Conservation (phyloP, 257 asterid species). For the Craterostigma plantagineum region DNA sequence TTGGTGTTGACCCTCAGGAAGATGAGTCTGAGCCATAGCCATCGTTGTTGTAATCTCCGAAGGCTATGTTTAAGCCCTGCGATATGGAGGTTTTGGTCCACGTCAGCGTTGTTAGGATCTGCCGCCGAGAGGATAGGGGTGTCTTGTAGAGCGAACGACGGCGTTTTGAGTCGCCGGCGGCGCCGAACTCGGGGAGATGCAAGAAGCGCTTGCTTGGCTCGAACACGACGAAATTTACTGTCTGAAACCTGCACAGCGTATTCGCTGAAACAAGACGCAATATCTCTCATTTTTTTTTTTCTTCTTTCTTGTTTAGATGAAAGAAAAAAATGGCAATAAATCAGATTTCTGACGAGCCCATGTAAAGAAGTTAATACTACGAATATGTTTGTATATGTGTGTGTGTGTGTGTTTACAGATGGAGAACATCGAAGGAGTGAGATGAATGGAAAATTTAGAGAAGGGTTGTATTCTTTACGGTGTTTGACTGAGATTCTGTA, state of each 20-base stretch:
- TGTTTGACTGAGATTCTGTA: no score
- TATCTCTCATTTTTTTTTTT: slow-evolving; percentile 48
- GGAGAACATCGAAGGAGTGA: no score
- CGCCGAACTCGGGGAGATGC: slow-evolving; percentile 22
- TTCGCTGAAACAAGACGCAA: slow-evolving; percentile 50
- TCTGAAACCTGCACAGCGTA: slow-evolving; percentile 59
- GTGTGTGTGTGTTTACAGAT: no score
- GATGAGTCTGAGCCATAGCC: slow-evolving; percentile 14
- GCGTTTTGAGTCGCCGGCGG: slow-evolving; percentile 39
- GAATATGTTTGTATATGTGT: no score
- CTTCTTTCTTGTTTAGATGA: not conserved
- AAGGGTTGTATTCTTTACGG: no score
- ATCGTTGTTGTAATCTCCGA: slow-evolving; percentile 2
- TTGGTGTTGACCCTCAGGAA: slow-evolving; percentile 29
- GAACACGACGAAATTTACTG: slow-evolving; percentile 46
- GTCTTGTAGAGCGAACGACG: slow-evolving; percentile 39
- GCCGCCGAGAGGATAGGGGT: slow-evolving; percentile 24
- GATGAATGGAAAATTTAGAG: no score
- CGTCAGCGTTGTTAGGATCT: slow-evolving; percentile 30
- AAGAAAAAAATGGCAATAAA: no score
- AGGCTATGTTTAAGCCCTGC: slow-evolving; percentile 28
- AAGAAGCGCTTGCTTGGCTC: slow-evolving; percentile 26
- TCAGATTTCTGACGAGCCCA: no score
- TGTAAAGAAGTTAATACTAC: no score
- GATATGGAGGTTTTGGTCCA: slow-evolving; percentile 35